A percentile compares a stretch with the other conserved stretches of the same genome.
phyloP scores from a whole-genome alignment of 768 basidiomycete genomes.

The Hericium alpestre region DNA sequence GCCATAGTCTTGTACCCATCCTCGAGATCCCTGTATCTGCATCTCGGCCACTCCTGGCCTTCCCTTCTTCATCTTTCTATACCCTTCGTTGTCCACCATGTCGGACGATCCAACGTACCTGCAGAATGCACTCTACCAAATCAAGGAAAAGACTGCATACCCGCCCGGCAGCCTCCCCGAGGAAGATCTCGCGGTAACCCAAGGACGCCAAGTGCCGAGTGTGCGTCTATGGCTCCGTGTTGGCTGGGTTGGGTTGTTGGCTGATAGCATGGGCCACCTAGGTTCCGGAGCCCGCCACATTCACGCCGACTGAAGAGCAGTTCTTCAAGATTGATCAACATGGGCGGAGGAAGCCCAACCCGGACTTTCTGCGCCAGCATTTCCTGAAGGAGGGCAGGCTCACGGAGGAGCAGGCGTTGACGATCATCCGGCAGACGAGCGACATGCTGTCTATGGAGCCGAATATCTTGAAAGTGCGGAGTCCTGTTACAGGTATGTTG shows the following conservation, averaged over 20 bases:
- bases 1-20: no score
- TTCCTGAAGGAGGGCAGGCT: constrained; percentile 78
- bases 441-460: constrained; percentile 59
- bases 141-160: constrained; percentile 22
- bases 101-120: constrained; percentile 9
- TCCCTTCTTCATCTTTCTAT: neutral
- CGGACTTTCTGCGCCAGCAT: constrained; percentile 73
- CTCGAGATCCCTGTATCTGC: neutral
- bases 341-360: constrained; percentile 56
- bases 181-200: constrained; percentile 13
- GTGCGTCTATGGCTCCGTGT: constrained; percentile 19
- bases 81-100: constrained; percentile 1
- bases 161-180: constrained; percentile 15
- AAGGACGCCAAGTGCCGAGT: constrained; percentile 22
- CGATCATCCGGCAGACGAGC: constrained; percentile 61
- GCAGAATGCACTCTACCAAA: constrained; percentile 16
- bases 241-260: neutral
- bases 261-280: constrained; percentile 17
- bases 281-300: constrained; percentile 60
- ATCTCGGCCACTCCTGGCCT: neutral
- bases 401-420: constrained; percentile 73
- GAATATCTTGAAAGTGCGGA: constrained; percentile 75
- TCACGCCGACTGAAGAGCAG: constrained; percentile 61
- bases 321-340: constrained; percentile 48
- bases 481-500: constrained; percentile 79